Base-by-base conservation (phyloP, 2,329 filamentous ascomycete genomes). In the Fulvia fulva region DNA sequence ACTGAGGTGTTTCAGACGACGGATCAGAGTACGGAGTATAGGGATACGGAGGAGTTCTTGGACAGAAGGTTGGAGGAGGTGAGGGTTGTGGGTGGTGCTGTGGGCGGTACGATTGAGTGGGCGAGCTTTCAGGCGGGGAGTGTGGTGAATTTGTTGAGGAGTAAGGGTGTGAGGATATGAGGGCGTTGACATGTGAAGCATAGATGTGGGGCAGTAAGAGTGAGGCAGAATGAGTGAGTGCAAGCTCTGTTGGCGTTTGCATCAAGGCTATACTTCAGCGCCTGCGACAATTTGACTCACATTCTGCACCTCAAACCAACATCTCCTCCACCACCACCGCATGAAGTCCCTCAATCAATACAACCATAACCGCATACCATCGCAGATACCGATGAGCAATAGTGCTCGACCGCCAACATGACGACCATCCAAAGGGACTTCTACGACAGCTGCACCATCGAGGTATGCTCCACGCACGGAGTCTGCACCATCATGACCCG, bases 1-100 rank as follows among this genome's bases (percentile, higher is more conserved):
- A 74, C 87, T 56, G 94, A 99, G 76, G 79, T 97, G 5, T 96
- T 92, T 76, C 97, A 97, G 91, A 97, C 91, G 22, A 91, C 88
- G 59, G 94, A 97, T 74, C 81, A 79, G 60, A 91, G 87, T 3
- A 77, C 81, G 0, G 84, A 83, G n/a, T 94, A 89, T 68, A 73
- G 70, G 9, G 89, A 92, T 62, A 97, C 94, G 3, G 86, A 87
- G 64, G 81, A 84, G 9, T 99, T 97, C 72, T 77, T 97, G 54
- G 83, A 87, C 56, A 82, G 91, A 45, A 82, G 93, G 61, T 76
- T 96, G 56, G 80, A 85, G 59, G 92, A 95, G 76, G 78, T 83
- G 30, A 80, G 83, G 65, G 81, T 78, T 3, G 64, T 91, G 3
- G 86, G 87, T 3, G 80, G 81, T 22, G 81, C 85, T 11, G 69